Evolutionary conservation across 176 grass and related monocot species (phyloP).

Genomic region (Oryza meyeriana): DNA sequence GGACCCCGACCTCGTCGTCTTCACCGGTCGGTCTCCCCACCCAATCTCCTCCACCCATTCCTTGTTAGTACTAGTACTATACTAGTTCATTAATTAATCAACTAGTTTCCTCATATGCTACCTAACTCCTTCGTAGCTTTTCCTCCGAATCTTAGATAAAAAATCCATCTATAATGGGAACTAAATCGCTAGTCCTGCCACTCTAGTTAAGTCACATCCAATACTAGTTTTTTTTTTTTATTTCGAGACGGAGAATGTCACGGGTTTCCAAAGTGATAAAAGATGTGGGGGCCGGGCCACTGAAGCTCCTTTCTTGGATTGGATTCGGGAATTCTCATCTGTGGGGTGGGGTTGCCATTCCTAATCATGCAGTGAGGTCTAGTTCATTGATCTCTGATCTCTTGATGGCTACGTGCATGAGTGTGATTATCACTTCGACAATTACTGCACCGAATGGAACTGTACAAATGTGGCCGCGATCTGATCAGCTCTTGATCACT

Average conservation of each 20-base stretch:
- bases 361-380: background rate
- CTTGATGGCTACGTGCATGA: background rate
- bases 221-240: too few relatives aligned
- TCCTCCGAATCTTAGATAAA: background rate
- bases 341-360: background rate
- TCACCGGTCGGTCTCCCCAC: conserved; percentile 47
- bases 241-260: background rate
- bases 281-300: background rate
- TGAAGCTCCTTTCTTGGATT: conserved; percentile 3
- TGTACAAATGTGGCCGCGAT: background rate
- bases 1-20: conserved; percentile 95
- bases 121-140: background rate
- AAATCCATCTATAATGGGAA: background rate
- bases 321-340: background rate
- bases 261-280: conserved; percentile 6
- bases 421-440: background rate
- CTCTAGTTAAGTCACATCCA: too few relatives aligned
- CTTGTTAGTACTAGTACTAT: too few relatives aligned
- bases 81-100: background rate
- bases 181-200: too few relatives aligned
- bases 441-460: background rate
- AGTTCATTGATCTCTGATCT: background rate
- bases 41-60: background rate
- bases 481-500: background rate
- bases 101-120: background rate